Base-by-base conservation (phyloP, 495 filamentous ascomycete genomes). In the Filosporella fistucella region DNA sequence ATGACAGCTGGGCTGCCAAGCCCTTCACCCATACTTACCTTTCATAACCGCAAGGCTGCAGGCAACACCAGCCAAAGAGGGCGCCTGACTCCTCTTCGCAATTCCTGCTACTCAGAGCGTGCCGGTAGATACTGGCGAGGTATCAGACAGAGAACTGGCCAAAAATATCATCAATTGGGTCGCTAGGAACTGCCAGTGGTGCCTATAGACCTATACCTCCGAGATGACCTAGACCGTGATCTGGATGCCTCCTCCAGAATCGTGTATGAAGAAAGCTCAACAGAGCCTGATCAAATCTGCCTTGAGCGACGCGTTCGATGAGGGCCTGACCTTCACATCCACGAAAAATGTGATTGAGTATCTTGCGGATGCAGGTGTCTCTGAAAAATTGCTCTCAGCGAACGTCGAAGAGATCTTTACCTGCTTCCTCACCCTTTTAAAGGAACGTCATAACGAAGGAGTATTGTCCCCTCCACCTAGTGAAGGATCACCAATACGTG, bases 141-240 rank as follows among this genome's bases (percentile, higher is more conserved):
- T n/a, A n/a, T n/a, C n/a, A n/a, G n/a, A n/a, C n/a, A n/a, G n/a
- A n/a, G n/a, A n/a, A n/a, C n/a, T n/a, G n/a, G n/a, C n/a, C n/a
- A n/a, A n/a, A n/a, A n/a, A n/a, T n/a, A n/a, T n/a, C n/a, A n/a
- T n/a, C n/a, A n/a, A n/a, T n/a, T n/a, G n/a, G n/a, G n/a, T n/a
- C n/a, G n/a, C n/a, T n/a, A n/a, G n/a, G n/a, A n/a, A n/a, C n/a
- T n/a, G n/a, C n/a, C n/a, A n/a, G n/a, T n/a, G n/a, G n/a, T n/a
- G n/a, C n/a, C n/a, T n/a, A n/a, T n/a, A n/a, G n/a, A n/a, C n/a
- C n/a, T n/a, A n/a, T n/a, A n/a, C n/a, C n/a, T n/a, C n/a, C 44
- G 17, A 49, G 21, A 40, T 30, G 33, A 32, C 30, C 22, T 23
- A 24, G 32, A 30, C 42, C 32, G 8, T 28, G 33, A 12, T 46